These are phyloP conservation scores for Teunomyces pallodes DNA, from an alignment of 805 yeast species.

Conservation along the genomic window DNA sequence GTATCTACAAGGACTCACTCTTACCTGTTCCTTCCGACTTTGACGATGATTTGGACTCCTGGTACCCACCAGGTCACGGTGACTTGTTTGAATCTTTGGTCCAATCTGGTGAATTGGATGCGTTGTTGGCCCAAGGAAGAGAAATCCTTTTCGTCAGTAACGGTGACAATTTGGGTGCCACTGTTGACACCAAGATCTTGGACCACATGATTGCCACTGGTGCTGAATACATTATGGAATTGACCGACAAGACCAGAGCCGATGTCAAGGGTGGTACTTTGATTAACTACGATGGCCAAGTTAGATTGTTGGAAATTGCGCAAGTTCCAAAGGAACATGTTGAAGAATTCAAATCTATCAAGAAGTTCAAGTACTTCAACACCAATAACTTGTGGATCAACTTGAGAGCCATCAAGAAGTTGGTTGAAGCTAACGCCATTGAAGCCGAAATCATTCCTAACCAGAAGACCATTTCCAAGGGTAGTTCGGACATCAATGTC, in stretches of 20 bases:
- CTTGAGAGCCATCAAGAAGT: slow-evolving; percentile 88
- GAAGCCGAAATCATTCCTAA: slow-evolving; percentile 96
- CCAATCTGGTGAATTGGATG: slow-evolving; percentile 88
- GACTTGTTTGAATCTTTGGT: slow-evolving; percentile 90
- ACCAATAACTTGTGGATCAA: slow-evolving; percentile 98
- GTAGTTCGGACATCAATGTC: slow-evolving; percentile 76
- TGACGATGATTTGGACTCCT: slow-evolving; percentile 74
- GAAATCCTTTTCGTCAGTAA: slow-evolving; percentile 94
- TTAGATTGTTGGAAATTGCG: slow-evolving; percentile 91
- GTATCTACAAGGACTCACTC: slow-evolving; percentile 92
- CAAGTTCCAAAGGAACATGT: slow-evolving; percentile 98
- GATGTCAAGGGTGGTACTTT: slow-evolving; percentile 99
- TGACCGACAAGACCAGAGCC: slow-evolving; percentile 97
- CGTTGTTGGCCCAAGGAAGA: slow-evolving; percentile 86
- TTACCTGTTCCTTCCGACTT: slow-evolving; percentile 85
- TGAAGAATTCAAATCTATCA: slow-evolving; percentile 96
- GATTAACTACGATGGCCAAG: slow-evolving; percentile 92
- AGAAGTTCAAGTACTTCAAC: slow-evolving; percentile 97
- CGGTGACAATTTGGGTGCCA: slow-evolving; percentile 98
- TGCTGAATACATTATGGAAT: slow-evolving; percentile 96
- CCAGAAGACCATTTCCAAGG: slow-evolving; percentile 75
- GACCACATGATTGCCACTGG: slow-evolving; percentile 90
- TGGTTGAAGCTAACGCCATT: slow-evolving; percentile 79
- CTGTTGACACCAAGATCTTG: slow-evolving; percentile 87
- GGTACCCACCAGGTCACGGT: slow-evolving; percentile 99